Percentiles rank a stretch among this genome's conserved stretches.
These are phyloP conservation scores for Aspergillus sp. DNA, from an alignment of 2,329 filamentous ascomycete genomes.

Conservation along the genomic window DNA sequence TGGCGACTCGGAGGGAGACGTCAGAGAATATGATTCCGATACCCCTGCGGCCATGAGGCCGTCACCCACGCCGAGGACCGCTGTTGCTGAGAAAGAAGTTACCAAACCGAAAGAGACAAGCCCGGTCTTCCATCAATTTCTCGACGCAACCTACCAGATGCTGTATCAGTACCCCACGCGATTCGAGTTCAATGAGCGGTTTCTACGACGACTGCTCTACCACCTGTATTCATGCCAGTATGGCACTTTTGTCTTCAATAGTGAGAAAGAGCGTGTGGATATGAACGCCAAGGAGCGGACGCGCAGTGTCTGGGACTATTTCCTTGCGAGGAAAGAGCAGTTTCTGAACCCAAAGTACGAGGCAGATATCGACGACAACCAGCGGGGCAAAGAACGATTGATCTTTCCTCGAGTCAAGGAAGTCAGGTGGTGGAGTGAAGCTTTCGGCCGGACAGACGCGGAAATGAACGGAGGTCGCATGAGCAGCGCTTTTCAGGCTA, in stretches of 20 bases:
- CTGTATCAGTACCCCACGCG: constrained; percentile 81
- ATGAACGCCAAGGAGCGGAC: constrained; percentile 71
- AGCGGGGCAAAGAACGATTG: constrained; percentile 78
- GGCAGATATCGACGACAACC: constrained; percentile 72
- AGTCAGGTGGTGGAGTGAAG: constrained; percentile 90
- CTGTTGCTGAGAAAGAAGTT: constrained; percentile 63
- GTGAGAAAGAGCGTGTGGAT: constrained; percentile 82
- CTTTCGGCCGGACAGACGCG: constrained; percentile 81
- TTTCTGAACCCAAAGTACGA: constrained; percentile 86
- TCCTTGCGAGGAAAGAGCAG: constrained; percentile 76
- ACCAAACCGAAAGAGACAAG: constrained; percentile 87
- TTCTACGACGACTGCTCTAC: constrained; percentile 85
- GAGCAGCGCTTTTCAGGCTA: constrained; percentile 52
- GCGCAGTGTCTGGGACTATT: constrained; percentile 94
- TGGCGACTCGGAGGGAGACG: constrained; percentile 64
- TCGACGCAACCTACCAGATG: constrained; percentile 92
- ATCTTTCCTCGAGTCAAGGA: constrained; percentile 78
- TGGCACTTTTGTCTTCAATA: constrained; percentile 95
- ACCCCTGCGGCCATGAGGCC: constrained; percentile 42
- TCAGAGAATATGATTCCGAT: constrained; percentile 55
- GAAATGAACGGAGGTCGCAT: constrained; percentile 83
- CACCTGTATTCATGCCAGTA: constrained; percentile 97
- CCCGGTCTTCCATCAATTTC: constrained; percentile 96
- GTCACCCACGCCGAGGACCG: constrained; percentile 36
- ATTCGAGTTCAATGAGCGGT: constrained; percentile 96